Base-by-base conservation (phyloP, 2,329 filamentous ascomycete species). In the Coccinonectria pachysandricola region DNA sequence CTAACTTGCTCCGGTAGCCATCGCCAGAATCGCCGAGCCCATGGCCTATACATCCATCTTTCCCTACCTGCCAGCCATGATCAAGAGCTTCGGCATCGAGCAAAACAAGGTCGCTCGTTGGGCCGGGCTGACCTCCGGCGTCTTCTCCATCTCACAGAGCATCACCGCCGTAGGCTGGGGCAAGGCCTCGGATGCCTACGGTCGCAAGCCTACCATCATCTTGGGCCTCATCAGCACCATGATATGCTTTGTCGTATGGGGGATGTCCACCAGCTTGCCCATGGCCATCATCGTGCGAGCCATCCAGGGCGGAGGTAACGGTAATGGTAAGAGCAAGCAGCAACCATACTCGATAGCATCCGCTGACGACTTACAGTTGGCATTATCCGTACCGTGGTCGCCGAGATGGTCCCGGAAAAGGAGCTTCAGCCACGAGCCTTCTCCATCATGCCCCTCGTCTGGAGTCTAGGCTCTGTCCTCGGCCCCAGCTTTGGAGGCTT, bases 371-470 rank as follows among this genome's bases (percentile, higher is more conserved):
- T 17, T 13, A 9, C 20, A 76, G 79, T 88, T n/a, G 82, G 91
- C 2, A 95, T 95, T 35, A 79, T 95, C 37, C 64, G 87, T 39
- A 93, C 85, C 10, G 85, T 91, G 60, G 86, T 95, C 3, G 88
- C 88, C 0, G 88, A 95, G 53, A 76, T 95, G 68, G 86, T 94
- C 2, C 82, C 85, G 0, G 76, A 91, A 52, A 85, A 71, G 50
- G 80, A 86, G 47, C 64, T 94, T 6, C 88, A 95, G 48, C 87
- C 88, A 0, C 66, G 75, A 27, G 91, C 91, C 0, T 96, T 96
- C 53, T 86, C 79, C 37, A 65, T 96, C 23, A 95, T 96, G 87
- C 88, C 88, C 4, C 59, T 96, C 10, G 82, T 73, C 16, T 96
- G 85, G 80, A 86, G 78, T 8, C 62, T 95, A 27, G 88, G 88